Evolutionary conservation across 2,329 filamentous ascomycete species (phyloP).

Genomic region (Aspergillus sp.): DNA sequence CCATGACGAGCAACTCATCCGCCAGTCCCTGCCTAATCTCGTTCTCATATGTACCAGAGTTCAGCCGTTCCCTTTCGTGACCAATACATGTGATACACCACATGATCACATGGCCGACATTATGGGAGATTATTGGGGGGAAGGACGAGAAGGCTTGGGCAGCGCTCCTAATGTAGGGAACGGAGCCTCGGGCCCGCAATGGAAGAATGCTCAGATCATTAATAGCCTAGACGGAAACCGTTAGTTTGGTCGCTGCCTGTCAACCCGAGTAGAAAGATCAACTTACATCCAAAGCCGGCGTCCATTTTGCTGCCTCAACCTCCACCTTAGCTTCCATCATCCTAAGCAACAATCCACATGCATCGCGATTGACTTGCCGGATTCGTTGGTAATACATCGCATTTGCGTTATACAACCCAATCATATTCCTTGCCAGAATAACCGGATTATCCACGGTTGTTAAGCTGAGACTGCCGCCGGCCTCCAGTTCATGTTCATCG

Average conservation of each 20-base stretch:
- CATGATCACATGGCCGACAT: slow-evolving; percentile 86
- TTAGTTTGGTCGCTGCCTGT: slow-evolving; percentile 13
- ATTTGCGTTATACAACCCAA: slow-evolving; percentile 62
- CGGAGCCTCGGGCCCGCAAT: slow-evolving; percentile 71
- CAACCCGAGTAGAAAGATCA: neutral
- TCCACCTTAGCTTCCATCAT: slow-evolving; percentile 63
- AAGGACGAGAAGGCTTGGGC: slow-evolving; percentile 80
- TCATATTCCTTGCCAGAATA: slow-evolving; percentile 64
- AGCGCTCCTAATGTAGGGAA: slow-evolving; percentile 74
- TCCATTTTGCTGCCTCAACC: slow-evolving; percentile 61
- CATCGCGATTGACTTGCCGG: slow-evolving; percentile 58
- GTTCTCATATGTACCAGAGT: slow-evolving; percentile 69
- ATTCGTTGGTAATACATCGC: slow-evolving; percentile 64
- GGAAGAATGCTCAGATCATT: slow-evolving; percentile 76
- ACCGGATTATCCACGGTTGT: slow-evolving; percentile 69
- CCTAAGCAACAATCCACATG: slow-evolving; percentile 60
- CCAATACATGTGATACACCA: slow-evolving; percentile 91
- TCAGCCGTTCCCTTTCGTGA: slow-evolving; percentile 71
- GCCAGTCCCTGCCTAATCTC: slow-evolving; percentile 55
- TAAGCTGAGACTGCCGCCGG: slow-evolving; percentile 57
- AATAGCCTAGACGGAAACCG: slow-evolving; percentile 61
- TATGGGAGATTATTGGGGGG: slow-evolving; percentile 79
- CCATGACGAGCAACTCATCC: slow-evolving; percentile 74
- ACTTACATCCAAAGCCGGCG: slow-evolving; percentile 65
- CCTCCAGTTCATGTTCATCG: slow-evolving; percentile 29